Conservation (phyloP, 495 filamentous ascomycete species). For the Hypoxylon cercidicola region DNA sequence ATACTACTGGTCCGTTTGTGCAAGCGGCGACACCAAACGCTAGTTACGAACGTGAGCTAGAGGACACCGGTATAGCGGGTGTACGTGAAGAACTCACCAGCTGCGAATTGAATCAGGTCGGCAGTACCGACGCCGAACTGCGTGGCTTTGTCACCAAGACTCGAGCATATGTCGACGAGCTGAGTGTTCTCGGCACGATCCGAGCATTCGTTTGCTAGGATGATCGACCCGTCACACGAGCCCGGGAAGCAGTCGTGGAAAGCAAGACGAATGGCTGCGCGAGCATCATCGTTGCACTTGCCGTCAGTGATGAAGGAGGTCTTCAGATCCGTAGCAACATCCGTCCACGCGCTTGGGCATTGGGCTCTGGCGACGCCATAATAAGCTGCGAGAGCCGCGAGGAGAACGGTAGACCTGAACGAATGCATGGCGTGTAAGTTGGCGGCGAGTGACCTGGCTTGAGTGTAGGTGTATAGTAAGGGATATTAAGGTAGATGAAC, state of each 20-base stretch:
- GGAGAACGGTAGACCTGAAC: constrained; percentile 11
- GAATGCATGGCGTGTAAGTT: constrained; percentile 24
- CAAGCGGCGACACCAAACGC: constrained; percentile 33
- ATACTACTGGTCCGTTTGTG: constrained; percentile 31
- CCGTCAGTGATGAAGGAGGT: constrained; percentile 25
- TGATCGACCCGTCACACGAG: constrained; percentile 37
- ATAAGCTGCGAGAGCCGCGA: constrained; percentile 13
- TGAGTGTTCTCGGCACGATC: constrained; percentile 33
- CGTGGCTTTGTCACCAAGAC: constrained; percentile 31
- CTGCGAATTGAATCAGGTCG: constrained; percentile 40
- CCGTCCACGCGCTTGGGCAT: constrained; percentile 39
- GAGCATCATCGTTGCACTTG: constrained; percentile 37
- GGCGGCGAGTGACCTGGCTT: background rate
- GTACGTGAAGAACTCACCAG: constrained; percentile 28
- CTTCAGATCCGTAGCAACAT: constrained; percentile 38
- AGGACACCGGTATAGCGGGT: background rate
- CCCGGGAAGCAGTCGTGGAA: constrained; percentile 44
- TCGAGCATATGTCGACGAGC: constrained; percentile 31
- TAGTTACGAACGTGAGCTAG: constrained; percentile 17
- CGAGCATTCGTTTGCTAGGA: constrained; percentile 37
- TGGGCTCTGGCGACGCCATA: constrained; percentile 15
- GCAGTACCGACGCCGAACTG: constrained; percentile 35
- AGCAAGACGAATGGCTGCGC: constrained; percentile 37
- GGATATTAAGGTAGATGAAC: background rate
- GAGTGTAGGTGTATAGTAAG: constrained; percentile 4